Base-by-base conservation (phyloP, 768 basidiomycete species). In the Podaxis sp. region DNA sequence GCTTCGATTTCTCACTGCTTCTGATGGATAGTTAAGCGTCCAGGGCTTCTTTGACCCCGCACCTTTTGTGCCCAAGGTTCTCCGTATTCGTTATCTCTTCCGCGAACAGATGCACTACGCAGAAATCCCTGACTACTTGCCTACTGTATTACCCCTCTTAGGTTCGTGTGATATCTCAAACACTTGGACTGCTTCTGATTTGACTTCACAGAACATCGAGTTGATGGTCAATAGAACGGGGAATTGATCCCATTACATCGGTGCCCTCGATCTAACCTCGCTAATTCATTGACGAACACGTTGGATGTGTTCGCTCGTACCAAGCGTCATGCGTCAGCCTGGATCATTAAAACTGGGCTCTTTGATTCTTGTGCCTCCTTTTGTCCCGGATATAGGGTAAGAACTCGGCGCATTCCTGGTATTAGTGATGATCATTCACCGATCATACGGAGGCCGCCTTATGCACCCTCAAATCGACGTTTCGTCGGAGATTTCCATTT, bases 1-100 rank as follows among this genome's bases (percentile, higher is more conserved):
- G n/a, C 33, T n/a, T 41, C 28, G 17, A 55, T 60, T 53, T 46
- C 49, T 58, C 33, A 13, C 12, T 62, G 40, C 37, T 38, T 66
- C 60, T 56, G 38, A 57, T 62, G 61, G 24, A 66, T 66, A 90
- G 91, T 78, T 86, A 63, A 83, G 86, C 28, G 79, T 96, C 44
- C 87, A 92, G 69, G 94, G 94, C n/a, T 95, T 97, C 78, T 87
- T 85, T 70, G 94, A 96, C 76, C 90, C 91, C 60, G 87, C 88
- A 17, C 87, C 91, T 13, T 86, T 85, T n/a, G 79, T 83, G 59
- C 75, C 82, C 53, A 95, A 96, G 77, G 77, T 78, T 4, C 76
- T 95, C 56, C 80, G 85, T 33, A 79, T 96, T 41, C 84, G 86
- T 50, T 96, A 96, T 75, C 75, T 83, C 52, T 97, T 96, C 80